Percentiles rank a stretch among this genome's conserved stretches.
Evolutionary conservation across 2,329 filamentous ascomycete species (phyloP).

Genomic region (Botrytis pseudocinerea): DNA sequence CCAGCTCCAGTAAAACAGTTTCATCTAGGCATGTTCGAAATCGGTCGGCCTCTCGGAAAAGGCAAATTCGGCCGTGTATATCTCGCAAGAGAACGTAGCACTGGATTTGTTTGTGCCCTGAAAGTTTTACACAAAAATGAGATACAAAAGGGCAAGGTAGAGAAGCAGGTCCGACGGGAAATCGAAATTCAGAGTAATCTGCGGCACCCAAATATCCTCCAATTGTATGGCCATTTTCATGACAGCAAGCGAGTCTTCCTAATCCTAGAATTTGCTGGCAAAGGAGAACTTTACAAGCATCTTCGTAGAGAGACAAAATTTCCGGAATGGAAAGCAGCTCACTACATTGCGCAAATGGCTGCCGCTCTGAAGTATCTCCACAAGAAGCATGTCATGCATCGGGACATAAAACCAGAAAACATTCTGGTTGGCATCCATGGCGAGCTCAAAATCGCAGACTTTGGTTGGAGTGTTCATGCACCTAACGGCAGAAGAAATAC

Average conservation of each 20-base stretch:
- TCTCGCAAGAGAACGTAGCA: constrained; percentile 66
- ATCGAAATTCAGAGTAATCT: constrained; percentile 76
- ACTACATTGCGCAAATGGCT: constrained; percentile 77
- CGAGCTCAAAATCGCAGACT: constrained; percentile 98
- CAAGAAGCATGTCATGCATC: constrained; percentile 95
- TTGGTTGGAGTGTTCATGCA: constrained; percentile 97
- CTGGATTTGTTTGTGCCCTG: constrained; percentile 69
- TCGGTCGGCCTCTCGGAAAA: constrained; percentile 71
- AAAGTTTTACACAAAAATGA: constrained; percentile 76
- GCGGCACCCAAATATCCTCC: constrained; percentile 69
- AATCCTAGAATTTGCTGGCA: constrained; percentile 71
- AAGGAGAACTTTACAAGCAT: constrained; percentile 74
- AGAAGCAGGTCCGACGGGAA: constrained; percentile 71
- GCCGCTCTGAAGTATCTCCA: constrained; percentile 86
- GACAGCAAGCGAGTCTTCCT: constrained; percentile 72
- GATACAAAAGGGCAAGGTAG: constrained; percentile 64
- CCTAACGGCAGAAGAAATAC: constrained; percentile 92
- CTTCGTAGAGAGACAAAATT: constrained; percentile 67
- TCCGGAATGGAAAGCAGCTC: constrained; percentile 69
- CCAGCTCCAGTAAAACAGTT: constrained; percentile 62
- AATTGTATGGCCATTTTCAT: constrained; percentile 72
- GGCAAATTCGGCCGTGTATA: constrained; percentile 76
- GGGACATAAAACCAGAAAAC: constrained; percentile 97
- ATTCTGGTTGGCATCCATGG: constrained; percentile 95
- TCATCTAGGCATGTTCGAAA: constrained; percentile 75